Evolutionary conservation across 2,329 filamentous ascomycete genomes (phyloP).

Genomic region (Clonostachys solani): DNA sequence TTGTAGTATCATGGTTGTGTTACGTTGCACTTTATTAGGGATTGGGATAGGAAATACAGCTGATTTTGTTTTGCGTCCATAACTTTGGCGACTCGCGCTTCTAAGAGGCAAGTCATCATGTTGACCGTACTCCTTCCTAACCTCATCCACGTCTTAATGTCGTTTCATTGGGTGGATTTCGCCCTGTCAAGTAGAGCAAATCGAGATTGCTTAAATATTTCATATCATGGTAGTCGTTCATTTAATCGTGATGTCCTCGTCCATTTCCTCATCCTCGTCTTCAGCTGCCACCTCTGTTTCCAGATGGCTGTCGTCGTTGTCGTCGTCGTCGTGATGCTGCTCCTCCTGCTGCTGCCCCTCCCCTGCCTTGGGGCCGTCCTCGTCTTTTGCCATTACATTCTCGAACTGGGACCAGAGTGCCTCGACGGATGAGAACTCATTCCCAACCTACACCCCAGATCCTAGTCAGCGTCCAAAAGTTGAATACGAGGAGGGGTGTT

Average conservation of each 20-base stretch:
- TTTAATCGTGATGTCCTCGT: constrained; percentile 2
- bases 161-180: too few species aligned
- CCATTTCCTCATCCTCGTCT: not conserved
- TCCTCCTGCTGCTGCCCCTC: constrained; percentile 16
- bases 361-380: constrained; percentile 18
- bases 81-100: not conserved
- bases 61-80: not conserved
- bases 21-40: not conserved
- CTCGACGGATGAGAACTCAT: constrained; percentile 96
- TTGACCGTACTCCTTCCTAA: not conserved
- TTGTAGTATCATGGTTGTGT: constrained; percentile 2
- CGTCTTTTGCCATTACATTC: constrained; percentile 81
- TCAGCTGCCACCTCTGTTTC: not conserved
- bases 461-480: not conserved
- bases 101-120: not conserved
- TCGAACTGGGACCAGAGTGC: constrained; percentile 97
- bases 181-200: too few species aligned
- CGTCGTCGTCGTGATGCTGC: constrained; percentile 12
- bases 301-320: constrained; percentile 3
- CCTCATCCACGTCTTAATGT: not conserved
- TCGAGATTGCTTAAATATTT: too few species aligned
- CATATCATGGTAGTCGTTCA: constrained; percentile 2
- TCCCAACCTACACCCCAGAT: constrained; percentile 62
- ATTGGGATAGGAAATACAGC: constrained; percentile 1
- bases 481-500: not conserved